These are phyloP conservation scores for Berkeleyomyces rouxiae DNA, from an alignment of 2,329 filamentous ascomycete species.

Conservation along the genomic window DNA sequence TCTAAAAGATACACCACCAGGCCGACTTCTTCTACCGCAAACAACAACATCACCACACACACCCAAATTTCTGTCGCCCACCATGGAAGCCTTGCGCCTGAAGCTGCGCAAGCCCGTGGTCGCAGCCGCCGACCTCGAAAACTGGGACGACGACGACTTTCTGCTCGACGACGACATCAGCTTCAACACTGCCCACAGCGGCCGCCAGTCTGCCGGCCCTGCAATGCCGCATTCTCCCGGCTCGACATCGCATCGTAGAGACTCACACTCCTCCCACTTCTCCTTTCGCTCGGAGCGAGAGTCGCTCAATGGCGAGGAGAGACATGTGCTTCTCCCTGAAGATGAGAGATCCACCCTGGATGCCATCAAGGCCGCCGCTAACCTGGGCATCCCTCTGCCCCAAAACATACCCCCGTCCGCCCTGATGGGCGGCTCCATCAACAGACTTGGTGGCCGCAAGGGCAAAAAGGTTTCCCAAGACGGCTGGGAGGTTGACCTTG, in stretches of 20 bases:
- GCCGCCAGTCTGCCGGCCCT: conserved; percentile 31
- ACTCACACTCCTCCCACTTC: conserved; percentile 65
- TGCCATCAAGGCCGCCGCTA: conserved; percentile 72
- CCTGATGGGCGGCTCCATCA: conserved; percentile 81
- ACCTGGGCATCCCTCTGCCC: conserved; percentile 82
- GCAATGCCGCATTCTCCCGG: conserved; percentile 24
- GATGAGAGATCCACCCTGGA: conserved; percentile 72
- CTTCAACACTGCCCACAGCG: conserved; percentile 21
- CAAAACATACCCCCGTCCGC: conserved; percentile 75
- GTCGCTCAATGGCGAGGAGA: conserved; percentile 62
- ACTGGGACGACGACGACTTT: conserved; percentile 66
- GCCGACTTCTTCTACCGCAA: background rate
- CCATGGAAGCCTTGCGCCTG: conserved; percentile 38
- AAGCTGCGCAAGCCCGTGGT: conserved; percentile 38
- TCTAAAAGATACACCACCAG: background rate
- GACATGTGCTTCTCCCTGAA: conserved; percentile 67
- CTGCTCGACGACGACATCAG: conserved; percentile 49
- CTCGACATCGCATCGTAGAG: conserved; percentile 36
- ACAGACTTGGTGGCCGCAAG: conserved; percentile 63
- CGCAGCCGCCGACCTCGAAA: conserved; percentile 46
- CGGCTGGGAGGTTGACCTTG: conserved; percentile 68
- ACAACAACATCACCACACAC: background rate
- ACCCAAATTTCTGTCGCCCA: background rate
- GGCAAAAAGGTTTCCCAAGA: conserved; percentile 57
- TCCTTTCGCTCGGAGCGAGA: conserved; percentile 74